phyloP scores from a whole-genome alignment of 768 basidiomycete genomes.

The Suillus ampliporus region DNA sequence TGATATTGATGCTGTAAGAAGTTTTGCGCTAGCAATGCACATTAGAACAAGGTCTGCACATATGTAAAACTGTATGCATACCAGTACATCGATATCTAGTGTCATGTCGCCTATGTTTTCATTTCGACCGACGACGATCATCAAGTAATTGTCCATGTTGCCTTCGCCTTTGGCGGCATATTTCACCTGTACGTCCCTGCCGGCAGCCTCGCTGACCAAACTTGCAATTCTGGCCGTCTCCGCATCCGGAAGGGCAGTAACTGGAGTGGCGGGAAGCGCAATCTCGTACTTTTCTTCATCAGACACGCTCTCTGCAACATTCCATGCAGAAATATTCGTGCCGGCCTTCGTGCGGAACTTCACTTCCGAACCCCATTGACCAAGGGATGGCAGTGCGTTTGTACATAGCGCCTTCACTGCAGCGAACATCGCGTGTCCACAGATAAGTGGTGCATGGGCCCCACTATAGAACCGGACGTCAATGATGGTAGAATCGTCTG shows the following conservation, averaged over 20 bases:
- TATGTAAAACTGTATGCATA: slow-evolving; percentile 21
- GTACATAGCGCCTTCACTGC: slow-evolving; percentile 45
- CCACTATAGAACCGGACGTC: slow-evolving; percentile 47
- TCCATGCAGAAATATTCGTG: slow-evolving; percentile 29
- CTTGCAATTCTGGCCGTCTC: slow-evolving; percentile 38
- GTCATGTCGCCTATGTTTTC: slow-evolving; percentile 41
- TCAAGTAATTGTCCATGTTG: slow-evolving; percentile 40
- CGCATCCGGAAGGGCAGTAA: slow-evolving; percentile 32
- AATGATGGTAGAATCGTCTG: slow-evolving; percentile 30
- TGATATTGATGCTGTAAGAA: slow-evolving; percentile 34
- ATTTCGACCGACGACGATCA: slow-evolving; percentile 48
- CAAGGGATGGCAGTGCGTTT: slow-evolving; percentile 24
- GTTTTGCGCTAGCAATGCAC: slow-evolving; percentile 1
- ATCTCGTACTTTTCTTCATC: slow-evolving; percentile 40
- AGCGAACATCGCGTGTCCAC: slow-evolving; percentile 53
- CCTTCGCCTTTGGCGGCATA: slow-evolving; percentile 43
- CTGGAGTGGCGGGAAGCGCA: slow-evolving; percentile 36
- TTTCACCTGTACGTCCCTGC: slow-evolving; percentile 39
- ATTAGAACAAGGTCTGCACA: slow-evolving; percentile 25
- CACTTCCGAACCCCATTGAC: slow-evolving; percentile 28
- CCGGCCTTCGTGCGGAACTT: slow-evolving; percentile 37
- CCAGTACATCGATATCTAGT: slow-evolving; percentile 41
- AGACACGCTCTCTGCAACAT: not conserved
- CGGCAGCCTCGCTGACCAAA: slow-evolving; percentile 45
- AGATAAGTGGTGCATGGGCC: slow-evolving; percentile 40